A percentile compares a stretch with the other conserved stretches of the same genome.
Conservation (phyloP, 176 grass and related monocot species). For the Carex parvula region DNA sequence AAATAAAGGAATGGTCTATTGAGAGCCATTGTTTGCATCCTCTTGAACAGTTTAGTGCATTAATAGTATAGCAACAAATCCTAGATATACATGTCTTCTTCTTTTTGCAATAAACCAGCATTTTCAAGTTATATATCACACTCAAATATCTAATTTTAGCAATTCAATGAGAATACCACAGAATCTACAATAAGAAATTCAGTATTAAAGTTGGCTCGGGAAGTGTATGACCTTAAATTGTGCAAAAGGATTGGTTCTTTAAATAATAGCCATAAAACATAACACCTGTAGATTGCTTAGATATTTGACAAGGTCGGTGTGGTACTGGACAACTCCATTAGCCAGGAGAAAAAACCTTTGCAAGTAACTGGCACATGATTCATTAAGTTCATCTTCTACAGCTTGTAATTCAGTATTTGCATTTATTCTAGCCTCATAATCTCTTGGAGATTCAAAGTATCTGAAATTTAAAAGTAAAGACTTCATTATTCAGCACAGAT, state of each 20-base stretch:
- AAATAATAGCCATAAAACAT: slow-evolving; percentile 1
- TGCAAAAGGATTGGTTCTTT: not conserved
- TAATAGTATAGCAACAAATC: not conserved
- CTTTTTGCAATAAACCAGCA: not conserved
- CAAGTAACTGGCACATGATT: slow-evolving; percentile 56
- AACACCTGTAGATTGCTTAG: slow-evolving; percentile 53
- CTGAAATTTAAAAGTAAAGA: slow-evolving; percentile 17
- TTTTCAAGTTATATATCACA: not conserved
- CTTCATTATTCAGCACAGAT: not conserved
- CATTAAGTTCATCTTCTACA: slow-evolving; percentile 62
- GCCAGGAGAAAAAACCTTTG: slow-evolving; percentile 55
- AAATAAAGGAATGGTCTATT: not conserved
- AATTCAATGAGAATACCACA: not conserved
- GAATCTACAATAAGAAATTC: not conserved
- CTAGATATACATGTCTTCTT: not conserved
- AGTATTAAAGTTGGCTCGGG: not conserved
- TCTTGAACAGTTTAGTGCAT: not conserved
- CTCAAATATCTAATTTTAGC: not conserved
- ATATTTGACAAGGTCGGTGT: slow-evolving; percentile 55
- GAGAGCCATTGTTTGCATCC: not conserved
- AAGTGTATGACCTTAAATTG: not conserved
- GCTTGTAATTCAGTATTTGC: slow-evolving; percentile 44
- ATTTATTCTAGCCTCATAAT: slow-evolving; percentile 56
- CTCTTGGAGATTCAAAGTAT: slow-evolving; percentile 61
- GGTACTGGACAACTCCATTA: slow-evolving; percentile 55